These are phyloP conservation scores for Cercospora zeae-maydis DNA, from an alignment of 2,329 filamentous ascomycete genomes.

Conservation along the genomic window DNA sequence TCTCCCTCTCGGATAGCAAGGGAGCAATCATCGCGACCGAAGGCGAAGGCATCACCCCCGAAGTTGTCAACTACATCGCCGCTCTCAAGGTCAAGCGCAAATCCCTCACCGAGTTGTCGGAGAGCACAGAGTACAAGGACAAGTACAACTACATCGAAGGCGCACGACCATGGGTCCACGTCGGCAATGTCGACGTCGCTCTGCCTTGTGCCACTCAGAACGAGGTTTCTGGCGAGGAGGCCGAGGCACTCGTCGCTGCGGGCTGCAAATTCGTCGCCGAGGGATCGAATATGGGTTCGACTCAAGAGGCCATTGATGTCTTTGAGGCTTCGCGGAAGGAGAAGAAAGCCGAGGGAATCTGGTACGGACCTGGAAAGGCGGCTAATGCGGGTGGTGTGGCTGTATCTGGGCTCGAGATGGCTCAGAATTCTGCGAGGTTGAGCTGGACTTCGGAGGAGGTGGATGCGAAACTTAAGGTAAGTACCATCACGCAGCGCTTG, in stretches of 20 bases:
- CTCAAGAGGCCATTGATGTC: constrained; percentile 86
- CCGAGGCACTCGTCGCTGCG: constrained; percentile 69
- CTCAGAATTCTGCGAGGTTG: constrained; percentile 88
- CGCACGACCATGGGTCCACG: constrained; percentile 86
- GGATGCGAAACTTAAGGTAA: constrained; percentile 42
- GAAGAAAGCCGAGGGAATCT: constrained; percentile 70
- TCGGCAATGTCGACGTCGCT: constrained; percentile 83
- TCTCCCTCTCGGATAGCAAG: constrained; percentile 91
- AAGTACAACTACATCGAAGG: constrained; percentile 84
- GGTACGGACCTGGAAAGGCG: constrained; percentile 94
- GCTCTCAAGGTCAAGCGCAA: constrained; percentile 82
- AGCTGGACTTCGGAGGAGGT: constrained; percentile 78
- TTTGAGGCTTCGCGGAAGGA: constrained; percentile 75
- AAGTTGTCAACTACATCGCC: constrained; percentile 75
- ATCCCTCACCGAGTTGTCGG: constrained; percentile 69
- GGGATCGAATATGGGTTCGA: constrained; percentile 99
- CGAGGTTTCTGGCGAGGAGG: constrained; percentile 91
- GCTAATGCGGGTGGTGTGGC: constrained; percentile 97
- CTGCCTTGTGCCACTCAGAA: constrained; percentile 96
- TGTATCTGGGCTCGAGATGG: constrained; percentile 97
- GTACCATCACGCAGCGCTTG: too few relatives aligned
- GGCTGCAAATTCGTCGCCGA: constrained; percentile 87
- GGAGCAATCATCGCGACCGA: constrained; percentile 74
- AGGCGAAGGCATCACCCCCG: constrained; percentile 69
- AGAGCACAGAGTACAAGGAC: constrained; percentile 52